Evolutionary conservation across 2,329 filamentous ascomycete genomes (phyloP).

Genomic region (Eurotiales sp.): DNA sequence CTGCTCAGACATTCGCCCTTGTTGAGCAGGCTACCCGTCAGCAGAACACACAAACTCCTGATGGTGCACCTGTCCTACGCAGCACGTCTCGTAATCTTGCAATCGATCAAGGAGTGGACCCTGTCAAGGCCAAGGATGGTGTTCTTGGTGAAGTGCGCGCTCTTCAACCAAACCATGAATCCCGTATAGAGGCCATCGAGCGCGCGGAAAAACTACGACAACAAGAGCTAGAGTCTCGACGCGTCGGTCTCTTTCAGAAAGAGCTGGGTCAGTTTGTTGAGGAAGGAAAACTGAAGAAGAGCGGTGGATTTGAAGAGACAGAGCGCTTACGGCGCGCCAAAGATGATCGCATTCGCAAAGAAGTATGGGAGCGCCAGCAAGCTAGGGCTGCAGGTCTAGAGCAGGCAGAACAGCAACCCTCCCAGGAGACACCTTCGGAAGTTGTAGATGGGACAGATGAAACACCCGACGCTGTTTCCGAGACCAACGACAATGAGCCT

Average conservation of each 20-base stretch:
- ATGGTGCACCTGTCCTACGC: slow-evolving; percentile 40
- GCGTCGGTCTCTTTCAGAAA: slow-evolving; percentile 72
- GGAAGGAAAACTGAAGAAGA: slow-evolving; percentile 92
- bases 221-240: slow-evolving; percentile 76
- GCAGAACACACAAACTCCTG: slow-evolving; percentile 69
- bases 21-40: slow-evolving; percentile 99
- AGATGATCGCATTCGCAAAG: slow-evolving; percentile 79
- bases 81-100: slow-evolving; percentile 52
- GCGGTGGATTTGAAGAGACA: slow-evolving; percentile 88
- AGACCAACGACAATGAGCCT: not conserved
- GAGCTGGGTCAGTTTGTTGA: slow-evolving; percentile 83
- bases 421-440: slow-evolving; percentile 21
- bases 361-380: slow-evolving; percentile 59
- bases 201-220: slow-evolving; percentile 89
- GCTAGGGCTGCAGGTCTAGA: slow-evolving; percentile 50
- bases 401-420: slow-evolving; percentile 27
- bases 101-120: slow-evolving; percentile 59
- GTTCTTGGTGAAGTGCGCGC: slow-evolving; percentile 91
- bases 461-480: slow-evolving; percentile 16
- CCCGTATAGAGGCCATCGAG: slow-evolving; percentile 90
- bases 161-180: slow-evolving; percentile 89
- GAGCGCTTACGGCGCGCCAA: slow-evolving; percentile 79
- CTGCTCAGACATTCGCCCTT: slow-evolving; percentile 84
- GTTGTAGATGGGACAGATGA: slow-evolving; percentile 12
- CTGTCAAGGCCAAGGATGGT: slow-evolving; percentile 79